Evolutionary conservation across 306 rosid genomes (phyloP).

Genomic region (Begonia fuchsioides): DNA sequence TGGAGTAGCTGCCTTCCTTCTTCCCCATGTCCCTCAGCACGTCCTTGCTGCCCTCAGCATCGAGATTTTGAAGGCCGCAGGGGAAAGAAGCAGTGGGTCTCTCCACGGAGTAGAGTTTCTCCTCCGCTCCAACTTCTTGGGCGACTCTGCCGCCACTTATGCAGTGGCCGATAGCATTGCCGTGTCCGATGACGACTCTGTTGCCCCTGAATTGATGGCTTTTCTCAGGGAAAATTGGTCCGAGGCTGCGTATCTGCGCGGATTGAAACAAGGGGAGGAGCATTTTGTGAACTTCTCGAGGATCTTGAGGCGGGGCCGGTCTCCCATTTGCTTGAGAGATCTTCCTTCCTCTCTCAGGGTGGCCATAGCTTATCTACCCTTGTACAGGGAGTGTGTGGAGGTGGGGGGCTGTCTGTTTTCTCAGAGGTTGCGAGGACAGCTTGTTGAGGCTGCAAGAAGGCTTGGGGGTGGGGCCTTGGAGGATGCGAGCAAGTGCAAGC

Average conservation of each 20-base stretch:
- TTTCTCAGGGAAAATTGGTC: constrained; percentile 79
- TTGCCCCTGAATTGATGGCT: constrained; percentile 54
- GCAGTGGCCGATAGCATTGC: constrained; percentile 75
- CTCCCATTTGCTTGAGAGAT: constrained; percentile 68
- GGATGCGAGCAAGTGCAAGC: constrained; percentile 41
- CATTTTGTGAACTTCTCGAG: constrained; percentile 53
- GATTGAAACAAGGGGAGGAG: constrained; percentile 49
- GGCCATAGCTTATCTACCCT: constrained; percentile 69
- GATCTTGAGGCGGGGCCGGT: constrained; percentile 60
- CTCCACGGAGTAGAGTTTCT: constrained; percentile 81
- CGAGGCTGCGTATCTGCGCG: constrained; percentile 48
- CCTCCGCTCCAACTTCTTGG: constrained; percentile 66
- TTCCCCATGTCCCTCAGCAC: constrained; percentile 72
- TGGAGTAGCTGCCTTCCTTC: constrained; percentile 53
- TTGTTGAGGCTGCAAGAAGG: constrained; percentile 65
- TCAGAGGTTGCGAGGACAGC: constrained; percentile 67
- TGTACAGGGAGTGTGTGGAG: constrained; percentile 64
- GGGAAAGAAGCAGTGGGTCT: constrained; percentile 70
- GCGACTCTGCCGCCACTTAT: constrained; percentile 70
- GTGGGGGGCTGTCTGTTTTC: constrained; percentile 59
- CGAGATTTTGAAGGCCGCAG: constrained; percentile 82
- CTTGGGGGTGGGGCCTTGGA: constrained; percentile 30
- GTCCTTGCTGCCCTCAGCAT: constrained; percentile 66
- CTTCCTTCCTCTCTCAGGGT: constrained; percentile 55
- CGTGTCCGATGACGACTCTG: constrained; percentile 47